Evolutionary conservation across 192 early-diverging fungal genomes (phyloP).

Genomic region (Coemansia sp.): DNA sequence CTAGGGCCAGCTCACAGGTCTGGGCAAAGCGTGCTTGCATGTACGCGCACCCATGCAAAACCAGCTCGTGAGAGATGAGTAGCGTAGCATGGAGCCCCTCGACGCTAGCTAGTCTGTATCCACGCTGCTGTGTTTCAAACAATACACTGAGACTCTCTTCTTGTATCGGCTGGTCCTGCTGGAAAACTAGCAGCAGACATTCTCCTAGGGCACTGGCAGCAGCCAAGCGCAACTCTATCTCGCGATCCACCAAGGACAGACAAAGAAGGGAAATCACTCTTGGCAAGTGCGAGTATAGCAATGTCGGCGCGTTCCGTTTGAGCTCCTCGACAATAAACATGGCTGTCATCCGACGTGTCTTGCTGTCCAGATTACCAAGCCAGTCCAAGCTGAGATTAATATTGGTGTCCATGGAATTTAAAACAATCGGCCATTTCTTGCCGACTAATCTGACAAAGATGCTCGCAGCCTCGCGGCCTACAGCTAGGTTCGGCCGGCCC

Average conservation of each 20-base stretch:
- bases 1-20: constrained; percentile 74
- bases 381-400: constrained; percentile 43
- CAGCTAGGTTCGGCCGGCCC: constrained; percentile 13
- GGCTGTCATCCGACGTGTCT: constrained; percentile 38
- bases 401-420: constrained; percentile 27
- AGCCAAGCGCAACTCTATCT: constrained; percentile 80
- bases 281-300: constrained; percentile 79
- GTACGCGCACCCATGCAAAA: constrained; percentile 81
- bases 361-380: constrained; percentile 39
- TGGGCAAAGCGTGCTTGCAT: constrained; percentile 79
- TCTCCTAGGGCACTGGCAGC: constrained; percentile 83
- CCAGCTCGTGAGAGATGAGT: constrained; percentile 76
- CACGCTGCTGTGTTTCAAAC: constrained; percentile 79
- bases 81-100: constrained; percentile 88
- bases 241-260: constrained; percentile 76
- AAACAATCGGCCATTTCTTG: constrained; percentile 31
- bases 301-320: constrained; percentile 57
- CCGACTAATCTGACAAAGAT: constrained; percentile 29
- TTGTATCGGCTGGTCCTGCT: constrained; percentile 56
- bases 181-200: constrained; percentile 73
- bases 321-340: constrained; percentile 37
- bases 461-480: constrained; percentile 27
- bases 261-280: constrained; percentile 79
- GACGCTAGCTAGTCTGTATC: constrained; percentile 66
- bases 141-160: constrained; percentile 79